Percentiles rank a stretch among this genome's conserved stretches.
Conservation (phyloP, 306 rosid species). For the Corylus heterophylla region DNA sequence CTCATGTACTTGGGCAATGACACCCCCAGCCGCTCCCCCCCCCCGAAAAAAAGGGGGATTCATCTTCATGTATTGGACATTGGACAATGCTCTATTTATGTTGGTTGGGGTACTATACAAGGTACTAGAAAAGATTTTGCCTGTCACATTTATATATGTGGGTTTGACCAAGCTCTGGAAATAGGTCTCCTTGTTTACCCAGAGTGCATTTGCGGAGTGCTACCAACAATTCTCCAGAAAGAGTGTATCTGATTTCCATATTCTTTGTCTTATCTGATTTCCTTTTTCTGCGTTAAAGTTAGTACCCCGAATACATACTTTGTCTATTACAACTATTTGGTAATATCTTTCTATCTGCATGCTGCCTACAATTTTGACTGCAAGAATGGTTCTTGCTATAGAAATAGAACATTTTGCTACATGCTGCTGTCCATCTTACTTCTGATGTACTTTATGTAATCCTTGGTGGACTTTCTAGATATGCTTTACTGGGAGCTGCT, state of each 20-base stretch:
- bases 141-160: background rate
- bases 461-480: slow-evolving; percentile 55
- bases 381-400: background rate
- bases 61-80: background rate
- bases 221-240: background rate
- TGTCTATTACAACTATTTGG: background rate
- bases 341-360: background rate
- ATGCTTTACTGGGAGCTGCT: slow-evolving; percentile 97
- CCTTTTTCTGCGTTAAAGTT: background rate
- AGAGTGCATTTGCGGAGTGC: background rate
- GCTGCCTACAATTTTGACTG: background rate
- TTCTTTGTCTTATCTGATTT: background rate
- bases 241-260: background rate
- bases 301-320: background rate
- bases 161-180: background rate
- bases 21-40: too few species aligned
- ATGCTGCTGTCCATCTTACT: slow-evolving; percentile 17
- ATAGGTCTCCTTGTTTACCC: background rate
- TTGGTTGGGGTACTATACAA: background rate
- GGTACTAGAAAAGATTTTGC: background rate
- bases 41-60: too few species aligned
- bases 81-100: background rate
- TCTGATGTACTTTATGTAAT: slow-evolving; percentile 28
- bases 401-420: slow-evolving; percentile 5
- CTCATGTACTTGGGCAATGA: background rate